These are phyloP conservation scores for Podospora sp. DNA, from an alignment of 495 filamentous ascomycete genomes.

Conservation along the genomic window DNA sequence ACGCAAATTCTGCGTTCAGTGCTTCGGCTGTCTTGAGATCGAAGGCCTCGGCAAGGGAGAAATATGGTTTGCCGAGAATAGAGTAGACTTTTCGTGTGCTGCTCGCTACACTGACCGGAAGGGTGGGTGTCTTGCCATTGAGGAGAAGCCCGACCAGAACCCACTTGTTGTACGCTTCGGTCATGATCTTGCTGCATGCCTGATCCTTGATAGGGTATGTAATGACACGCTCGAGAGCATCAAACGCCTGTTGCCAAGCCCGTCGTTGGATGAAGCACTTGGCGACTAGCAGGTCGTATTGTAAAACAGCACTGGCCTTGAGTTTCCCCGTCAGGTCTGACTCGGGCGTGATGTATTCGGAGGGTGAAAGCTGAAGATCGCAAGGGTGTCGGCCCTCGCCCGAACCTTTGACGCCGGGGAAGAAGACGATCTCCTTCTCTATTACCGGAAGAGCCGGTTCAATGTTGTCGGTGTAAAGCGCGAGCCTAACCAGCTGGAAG, in stretches of 20 bases:
- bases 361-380: slow-evolving; percentile 39
- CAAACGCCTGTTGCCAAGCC: slow-evolving; percentile 70
- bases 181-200: slow-evolving; percentile 71
- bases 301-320: slow-evolving; percentile 61
- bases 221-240: slow-evolving; percentile 70
- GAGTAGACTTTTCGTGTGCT: slow-evolving; percentile 60
- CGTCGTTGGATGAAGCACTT: slow-evolving; percentile 75
- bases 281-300: slow-evolving; percentile 78
- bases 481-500: slow-evolving; percentile 61
- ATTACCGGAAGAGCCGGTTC: slow-evolving; percentile 63
- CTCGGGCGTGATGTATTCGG: slow-evolving; percentile 56
- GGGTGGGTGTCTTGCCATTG: slow-evolving; percentile 62
- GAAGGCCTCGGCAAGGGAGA: slow-evolving; percentile 68
- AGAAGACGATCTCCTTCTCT: slow-evolving; percentile 67
- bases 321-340: slow-evolving; percentile 63
- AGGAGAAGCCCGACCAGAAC: slow-evolving; percentile 74
- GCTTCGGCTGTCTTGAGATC: slow-evolving; percentile 56
- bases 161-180: slow-evolving; percentile 94
- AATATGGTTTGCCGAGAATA: slow-evolving; percentile 68
- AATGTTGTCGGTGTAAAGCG: slow-evolving; percentile 55
- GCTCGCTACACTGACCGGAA: slow-evolving; percentile 40
- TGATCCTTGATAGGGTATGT: slow-evolving; percentile 61
- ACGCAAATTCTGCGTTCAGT: slow-evolving; percentile 61
- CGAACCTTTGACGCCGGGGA: slow-evolving; percentile 52
- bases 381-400: slow-evolving; percentile 30